Conservation (phyloP, 2,329 filamentous ascomycete species). For the Bretziella fagacearum region DNA sequence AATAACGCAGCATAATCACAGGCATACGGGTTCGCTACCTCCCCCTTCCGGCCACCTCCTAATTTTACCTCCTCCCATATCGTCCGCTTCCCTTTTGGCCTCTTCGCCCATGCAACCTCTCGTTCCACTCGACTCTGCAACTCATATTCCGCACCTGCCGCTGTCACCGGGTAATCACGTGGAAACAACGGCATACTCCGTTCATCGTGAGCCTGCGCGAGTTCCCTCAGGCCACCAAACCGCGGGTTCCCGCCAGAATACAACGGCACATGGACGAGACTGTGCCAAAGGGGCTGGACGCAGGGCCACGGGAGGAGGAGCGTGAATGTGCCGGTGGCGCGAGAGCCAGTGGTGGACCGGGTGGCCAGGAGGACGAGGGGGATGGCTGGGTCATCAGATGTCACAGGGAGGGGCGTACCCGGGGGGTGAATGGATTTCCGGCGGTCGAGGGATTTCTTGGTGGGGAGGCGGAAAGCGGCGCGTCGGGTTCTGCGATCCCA, state of each 20-base stretch:
- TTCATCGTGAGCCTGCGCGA: constrained; percentile 68
- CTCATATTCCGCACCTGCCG: constrained; percentile 67
- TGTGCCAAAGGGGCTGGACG: constrained; percentile 71
- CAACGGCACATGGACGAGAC: constrained; percentile 64
- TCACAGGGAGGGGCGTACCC: constrained; percentile 42
- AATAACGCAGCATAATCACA: constrained; percentile 71
- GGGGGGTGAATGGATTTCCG: constrained; percentile 48
- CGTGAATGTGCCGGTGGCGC: constrained; percentile 57
- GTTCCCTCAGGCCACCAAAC: constrained; percentile 68
- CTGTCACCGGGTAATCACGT: constrained; percentile 63
- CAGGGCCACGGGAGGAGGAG: constrained; percentile 82
- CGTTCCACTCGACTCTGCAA: constrained; percentile 42
- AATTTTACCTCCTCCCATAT: constrained; percentile 61
- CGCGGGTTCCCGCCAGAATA: constrained; percentile 64
- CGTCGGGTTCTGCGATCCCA: constrained; percentile 54
- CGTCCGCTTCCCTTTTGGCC: constrained; percentile 65
- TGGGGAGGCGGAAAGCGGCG: constrained; percentile 46
- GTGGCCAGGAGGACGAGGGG: constrained; percentile 56
- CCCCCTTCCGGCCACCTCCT: constrained; percentile 57
- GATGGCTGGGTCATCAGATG: constrained; percentile 52
- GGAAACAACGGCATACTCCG: constrained; percentile 68
- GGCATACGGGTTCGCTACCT: constrained; percentile 64
- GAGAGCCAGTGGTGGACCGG: constrained; percentile 29
- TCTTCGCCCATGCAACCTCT: constrained; percentile 23
- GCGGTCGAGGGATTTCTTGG: constrained; percentile 67